Percentiles rank a stretch among this genome's conserved stretches.
Conservation (phyloP, 2,329 filamentous ascomycete genomes). For the Fusarium keratoplasticum region DNA sequence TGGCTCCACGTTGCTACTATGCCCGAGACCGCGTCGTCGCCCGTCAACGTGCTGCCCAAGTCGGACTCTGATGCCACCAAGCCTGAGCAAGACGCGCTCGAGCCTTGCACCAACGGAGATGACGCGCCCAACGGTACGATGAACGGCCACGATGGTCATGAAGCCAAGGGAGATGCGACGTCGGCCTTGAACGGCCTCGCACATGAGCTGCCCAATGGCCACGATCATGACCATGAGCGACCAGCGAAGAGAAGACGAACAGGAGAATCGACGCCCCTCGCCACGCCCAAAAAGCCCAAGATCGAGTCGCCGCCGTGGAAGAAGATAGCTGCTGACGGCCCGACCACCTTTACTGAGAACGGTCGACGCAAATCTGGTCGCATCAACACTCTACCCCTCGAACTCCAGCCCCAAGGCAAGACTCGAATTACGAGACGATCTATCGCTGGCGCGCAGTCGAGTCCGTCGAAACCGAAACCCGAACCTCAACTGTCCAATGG, state of each 20-base stretch:
- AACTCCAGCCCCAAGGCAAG: slow-evolving; percentile 61
- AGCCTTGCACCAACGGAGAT: slow-evolving; percentile 28
- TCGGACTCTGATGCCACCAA: slow-evolving; percentile 45
- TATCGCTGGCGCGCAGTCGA: slow-evolving; percentile 49
- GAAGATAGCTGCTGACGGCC: slow-evolving; percentile 83
- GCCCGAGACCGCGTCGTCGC: slow-evolving; percentile 72
- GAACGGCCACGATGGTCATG: slow-evolving; percentile 14
- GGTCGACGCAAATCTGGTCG: slow-evolving; percentile 76
- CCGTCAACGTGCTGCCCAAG: slow-evolving; percentile 54
- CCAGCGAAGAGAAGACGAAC: slow-evolving; percentile 76
- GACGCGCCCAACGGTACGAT: slow-evolving; percentile 32
- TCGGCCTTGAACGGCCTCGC: slow-evolving; percentile 44
- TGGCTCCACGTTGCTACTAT: slow-evolving; percentile 62
- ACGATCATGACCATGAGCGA: slow-evolving; percentile 56
- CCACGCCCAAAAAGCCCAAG: slow-evolving; percentile 54
- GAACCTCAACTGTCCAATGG: slow-evolving; percentile 42
- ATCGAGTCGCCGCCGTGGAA: slow-evolving; percentile 92
- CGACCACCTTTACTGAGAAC: slow-evolving; percentile 83
- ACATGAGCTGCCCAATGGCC: slow-evolving; percentile 56
- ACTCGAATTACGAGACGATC: slow-evolving; percentile 65
- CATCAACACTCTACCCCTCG: slow-evolving; percentile 67
- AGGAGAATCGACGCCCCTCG: slow-evolving; percentile 58
- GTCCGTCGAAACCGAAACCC: slow-evolving; percentile 47
- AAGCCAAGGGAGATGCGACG: slow-evolving; percentile 41
- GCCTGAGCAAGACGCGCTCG: slow-evolving; percentile 40